phyloP scores from a whole-genome alignment of 2,329 filamentous ascomycete genomes.

The Talaromyces marneffei region DNA sequence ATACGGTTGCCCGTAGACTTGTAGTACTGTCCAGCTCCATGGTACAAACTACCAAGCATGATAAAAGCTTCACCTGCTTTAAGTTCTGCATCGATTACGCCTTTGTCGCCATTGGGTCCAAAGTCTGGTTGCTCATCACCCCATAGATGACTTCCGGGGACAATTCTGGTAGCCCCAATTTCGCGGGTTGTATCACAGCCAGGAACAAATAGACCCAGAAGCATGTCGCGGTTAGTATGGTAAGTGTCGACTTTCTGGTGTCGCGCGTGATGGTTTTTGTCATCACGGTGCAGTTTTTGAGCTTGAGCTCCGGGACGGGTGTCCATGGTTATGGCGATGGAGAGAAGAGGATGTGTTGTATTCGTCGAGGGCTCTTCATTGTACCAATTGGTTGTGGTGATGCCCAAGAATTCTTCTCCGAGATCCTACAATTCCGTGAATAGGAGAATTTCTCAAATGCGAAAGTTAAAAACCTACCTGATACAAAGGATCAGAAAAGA shows the following conservation, averaged over 20 bases:
- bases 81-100: slow-evolving; percentile 27
- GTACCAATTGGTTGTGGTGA: slow-evolving; percentile 33
- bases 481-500: slow-evolving; percentile 30
- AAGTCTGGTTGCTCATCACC: slow-evolving; percentile 35
- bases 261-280: slow-evolving; percentile 36
- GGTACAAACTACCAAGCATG: slow-evolving; percentile 35
- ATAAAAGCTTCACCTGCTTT: too few relatives aligned
- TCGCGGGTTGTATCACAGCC: slow-evolving; percentile 30
- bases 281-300: slow-evolving; percentile 34
- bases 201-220: slow-evolving; percentile 34
- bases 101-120: slow-evolving; percentile 23
- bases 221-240: slow-evolving; percentile 28
- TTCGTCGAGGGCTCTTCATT: slow-evolving; percentile 25
- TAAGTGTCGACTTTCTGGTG: slow-evolving; percentile 24
- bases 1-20: slow-evolving; percentile 27
- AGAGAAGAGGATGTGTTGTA: slow-evolving; percentile 32
- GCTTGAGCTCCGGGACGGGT: slow-evolving; percentile 28
- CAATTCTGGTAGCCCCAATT: slow-evolving; percentile 34
- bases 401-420: slow-evolving; percentile 32
- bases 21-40: slow-evolving; percentile 31
- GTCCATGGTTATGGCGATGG: slow-evolving; percentile 35
- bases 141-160: slow-evolving; percentile 38
- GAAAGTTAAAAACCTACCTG: slow-evolving; percentile 19
- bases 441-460: too few relatives aligned
- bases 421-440: slow-evolving; percentile 20